phyloP scores from a whole-genome alignment of 1,139 yeast species.

The Diutina mesorugosa region DNA sequence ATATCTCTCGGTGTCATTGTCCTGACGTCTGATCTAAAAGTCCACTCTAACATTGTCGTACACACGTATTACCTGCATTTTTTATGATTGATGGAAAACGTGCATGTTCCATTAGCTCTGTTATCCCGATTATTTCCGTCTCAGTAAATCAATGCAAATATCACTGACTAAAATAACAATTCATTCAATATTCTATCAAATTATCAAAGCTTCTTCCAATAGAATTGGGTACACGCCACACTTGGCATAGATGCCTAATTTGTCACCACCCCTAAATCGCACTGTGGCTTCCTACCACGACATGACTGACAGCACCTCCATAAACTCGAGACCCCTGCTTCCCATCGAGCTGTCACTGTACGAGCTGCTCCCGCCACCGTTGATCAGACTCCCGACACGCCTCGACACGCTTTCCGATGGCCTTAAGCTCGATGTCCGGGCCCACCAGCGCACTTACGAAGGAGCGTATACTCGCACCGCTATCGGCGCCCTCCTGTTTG shows the following conservation, averaged over 20 bases:
- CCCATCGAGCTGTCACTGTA: neutral
- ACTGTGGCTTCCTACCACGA: neutral
- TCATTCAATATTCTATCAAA: too few species aligned
- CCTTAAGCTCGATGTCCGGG: constrained; percentile 38
- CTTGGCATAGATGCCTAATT: neutral
- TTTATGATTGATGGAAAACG: too few species aligned
- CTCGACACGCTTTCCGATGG: constrained; percentile 16
- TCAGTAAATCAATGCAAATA: too few species aligned
- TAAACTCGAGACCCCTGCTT: neutral
- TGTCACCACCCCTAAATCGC: neutral
- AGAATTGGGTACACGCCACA: neutral
- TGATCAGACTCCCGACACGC: neutral
- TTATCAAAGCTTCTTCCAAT: too few species aligned
- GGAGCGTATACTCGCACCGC: constrained; percentile 49
- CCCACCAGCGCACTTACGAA: constrained; percentile 50
- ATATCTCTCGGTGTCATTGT: too few species aligned
- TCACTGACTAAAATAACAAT: too few species aligned
- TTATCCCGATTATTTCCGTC: too few species aligned
- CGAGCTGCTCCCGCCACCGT: neutral
- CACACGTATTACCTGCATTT: too few species aligned
- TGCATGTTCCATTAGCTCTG: too few species aligned
- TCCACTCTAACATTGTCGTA: too few species aligned
- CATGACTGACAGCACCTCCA: neutral
- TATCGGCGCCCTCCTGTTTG: constrained; percentile 30
- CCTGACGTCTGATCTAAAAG: too few species aligned